Evolutionary conservation across 1,284 basidiomycete genomes (phyloP).

Genomic region (Boletus sp.): DNA sequence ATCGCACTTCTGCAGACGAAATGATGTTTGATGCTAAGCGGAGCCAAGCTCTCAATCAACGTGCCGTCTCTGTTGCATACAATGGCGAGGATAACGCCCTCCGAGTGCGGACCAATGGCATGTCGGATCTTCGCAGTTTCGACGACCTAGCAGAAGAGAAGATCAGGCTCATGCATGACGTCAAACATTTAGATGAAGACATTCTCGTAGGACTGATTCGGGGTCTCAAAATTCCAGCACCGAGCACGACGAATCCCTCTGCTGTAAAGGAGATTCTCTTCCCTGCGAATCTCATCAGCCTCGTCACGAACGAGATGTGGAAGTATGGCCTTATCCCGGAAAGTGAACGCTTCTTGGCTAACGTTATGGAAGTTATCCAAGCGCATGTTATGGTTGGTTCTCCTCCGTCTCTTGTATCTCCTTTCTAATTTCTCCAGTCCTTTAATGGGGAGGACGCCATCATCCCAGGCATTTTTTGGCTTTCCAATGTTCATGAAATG

Average conservation of each 20-base stretch:
- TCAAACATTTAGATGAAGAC: conserved; percentile 92
- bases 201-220: conserved; percentile 90
- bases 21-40: conserved; percentile 78
- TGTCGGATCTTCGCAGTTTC: conserved; percentile 70
- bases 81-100: conserved; percentile 75
- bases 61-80: conserved; percentile 93
- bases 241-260: conserved; percentile 89
- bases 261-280: conserved; percentile 98
- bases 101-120: conserved; percentile 72
- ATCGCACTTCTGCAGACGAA: conserved; percentile 78
- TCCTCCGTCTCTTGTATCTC: conserved; percentile 4
- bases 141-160: conserved; percentile 96
- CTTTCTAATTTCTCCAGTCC: conserved; percentile 51
- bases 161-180: conserved; percentile 91
- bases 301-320: conserved; percentile 99
- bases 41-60: conserved; percentile 75
- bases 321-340: conserved; percentile 97
- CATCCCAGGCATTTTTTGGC: conserved; percentile 97
- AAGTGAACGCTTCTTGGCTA: conserved; percentile 97
- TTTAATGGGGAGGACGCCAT: conserved; percentile 96
- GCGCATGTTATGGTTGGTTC: conserved; percentile 93
- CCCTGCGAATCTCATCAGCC: conserved; percentile 98
- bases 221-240: conserved; percentile 91
- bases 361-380: conserved; percentile 99
- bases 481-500: conserved; percentile 99